Percentiles rank a stretch among this genome's conserved stretches.
Evolutionary conservation across 352 stramenopile species (phyloP).

Genomic region (Globisporangium megalacanthum): DNA sequence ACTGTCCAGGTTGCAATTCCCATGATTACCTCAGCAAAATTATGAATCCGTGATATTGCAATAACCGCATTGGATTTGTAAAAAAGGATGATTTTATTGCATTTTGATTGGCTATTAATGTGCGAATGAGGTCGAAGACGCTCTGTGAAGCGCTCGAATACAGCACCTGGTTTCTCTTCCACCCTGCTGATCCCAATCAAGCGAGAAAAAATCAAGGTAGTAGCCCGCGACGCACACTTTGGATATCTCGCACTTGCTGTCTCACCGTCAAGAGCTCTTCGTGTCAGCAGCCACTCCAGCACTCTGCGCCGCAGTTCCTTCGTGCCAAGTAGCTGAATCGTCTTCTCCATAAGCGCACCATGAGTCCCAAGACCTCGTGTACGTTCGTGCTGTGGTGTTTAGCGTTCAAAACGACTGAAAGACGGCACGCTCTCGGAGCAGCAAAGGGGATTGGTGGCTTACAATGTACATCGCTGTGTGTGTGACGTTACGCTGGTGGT

Average conservation of each 20-base stretch:
- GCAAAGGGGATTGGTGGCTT: too few relatives aligned
- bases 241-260: conserved; percentile 7
- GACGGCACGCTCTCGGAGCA: neutral
- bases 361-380: conserved; percentile 38
- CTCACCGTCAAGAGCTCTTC: neutral
- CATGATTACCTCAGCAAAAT: too few relatives aligned
- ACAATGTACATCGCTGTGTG: neutral
- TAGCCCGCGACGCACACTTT: neutral
- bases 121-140: neutral
- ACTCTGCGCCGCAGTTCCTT: neutral
- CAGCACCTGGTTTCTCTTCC: neutral
- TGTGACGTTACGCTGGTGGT: neutral
- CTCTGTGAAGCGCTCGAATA: neutral
- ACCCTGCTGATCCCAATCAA: too few relatives aligned
- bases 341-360: conserved; percentile 4
- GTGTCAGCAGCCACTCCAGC: neutral
- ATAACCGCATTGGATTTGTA: too few relatives aligned
- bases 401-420: neutral
- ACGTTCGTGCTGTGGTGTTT: conserved; percentile 7
- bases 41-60: too few relatives aligned
- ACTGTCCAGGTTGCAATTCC: too few relatives aligned
- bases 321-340: neutral
- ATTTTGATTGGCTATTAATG: neutral
- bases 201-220: too few relatives aligned
- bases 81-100: neutral